These are phyloP conservation scores for Epichloe festucae DNA, from an alignment of 2,329 filamentous ascomycete species.

Conservation along the genomic window DNA sequence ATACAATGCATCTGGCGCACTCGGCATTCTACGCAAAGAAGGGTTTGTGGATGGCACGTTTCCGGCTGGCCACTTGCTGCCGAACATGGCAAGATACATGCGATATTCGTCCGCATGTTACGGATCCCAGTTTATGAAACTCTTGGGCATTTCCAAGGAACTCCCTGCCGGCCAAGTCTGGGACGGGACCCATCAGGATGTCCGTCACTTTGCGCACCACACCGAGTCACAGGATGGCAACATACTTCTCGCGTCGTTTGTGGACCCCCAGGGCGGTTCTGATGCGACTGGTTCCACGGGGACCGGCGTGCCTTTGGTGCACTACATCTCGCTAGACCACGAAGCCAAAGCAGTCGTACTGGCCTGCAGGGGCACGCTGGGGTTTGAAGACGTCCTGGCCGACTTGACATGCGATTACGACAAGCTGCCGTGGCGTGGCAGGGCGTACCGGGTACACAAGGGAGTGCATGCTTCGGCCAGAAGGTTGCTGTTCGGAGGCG, in stretches of 20 bases:
- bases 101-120: conserved; percentile 55
- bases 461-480: conserved; percentile 60
- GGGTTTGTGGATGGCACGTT: conserved; percentile 47
- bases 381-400: conserved; percentile 60
- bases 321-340: conserved; percentile 61
- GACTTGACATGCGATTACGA: conserved; percentile 67
- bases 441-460: conserved; percentile 57
- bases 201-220: conserved; percentile 51
- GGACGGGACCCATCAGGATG: conserved; percentile 43
- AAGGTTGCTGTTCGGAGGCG: conserved; percentile 52
- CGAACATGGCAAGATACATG: conserved; percentile 52
- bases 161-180: conserved; percentile 28
- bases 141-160: conserved; percentile 47
- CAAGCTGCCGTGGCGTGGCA: conserved; percentile 48
- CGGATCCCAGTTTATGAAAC: conserved; percentile 47
- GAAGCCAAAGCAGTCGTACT: conserved; percentile 59
- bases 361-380: conserved; percentile 59
- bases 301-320: conserved; percentile 56
- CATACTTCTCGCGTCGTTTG: conserved; percentile 56
- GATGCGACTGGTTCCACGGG: conserved; percentile 51
- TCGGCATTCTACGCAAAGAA: conserved; percentile 35
- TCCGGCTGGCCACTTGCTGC: conserved; percentile 43
- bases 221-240: conserved; percentile 44
- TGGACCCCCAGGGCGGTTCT: conserved; percentile 54
- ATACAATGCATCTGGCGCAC: conserved; percentile 33